Percentiles rank a stretch among this genome's conserved stretches.
Evolutionary conservation across 2,329 filamentous ascomycete species (phyloP).

Genomic region (Colletotrichum sublineola): DNA sequence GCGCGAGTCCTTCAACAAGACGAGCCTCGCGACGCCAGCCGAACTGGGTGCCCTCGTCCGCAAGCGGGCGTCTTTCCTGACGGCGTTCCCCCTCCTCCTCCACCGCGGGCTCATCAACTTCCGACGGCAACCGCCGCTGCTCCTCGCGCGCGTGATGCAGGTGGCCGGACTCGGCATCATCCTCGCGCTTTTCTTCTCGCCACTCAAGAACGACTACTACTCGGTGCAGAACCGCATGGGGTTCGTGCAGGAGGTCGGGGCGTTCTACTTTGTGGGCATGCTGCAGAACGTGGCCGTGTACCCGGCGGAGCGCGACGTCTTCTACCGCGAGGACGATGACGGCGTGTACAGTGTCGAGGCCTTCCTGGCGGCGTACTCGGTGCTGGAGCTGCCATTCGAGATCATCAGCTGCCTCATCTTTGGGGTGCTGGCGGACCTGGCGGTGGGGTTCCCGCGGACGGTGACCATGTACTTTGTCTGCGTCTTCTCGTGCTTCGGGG

Average conservation of each 20-base stretch:
- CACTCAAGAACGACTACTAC: constrained; percentile 76
- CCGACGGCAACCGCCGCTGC: constrained; percentile 72
- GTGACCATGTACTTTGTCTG: constrained; percentile 75
- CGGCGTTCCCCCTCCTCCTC: constrained; percentile 76
- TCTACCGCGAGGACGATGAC: constrained; percentile 82
- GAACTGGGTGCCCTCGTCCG: constrained; percentile 78
- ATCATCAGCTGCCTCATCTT: constrained; percentile 75
- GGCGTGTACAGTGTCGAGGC: constrained; percentile 78
- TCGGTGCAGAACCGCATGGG: constrained; percentile 81
- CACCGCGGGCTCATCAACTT: constrained; percentile 78
- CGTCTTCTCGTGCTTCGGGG: constrained; percentile 78
- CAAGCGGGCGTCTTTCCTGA: constrained; percentile 70
- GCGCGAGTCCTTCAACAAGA: constrained; percentile 58
- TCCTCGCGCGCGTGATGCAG: constrained; percentile 76
- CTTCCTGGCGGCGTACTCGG: constrained; percentile 78
- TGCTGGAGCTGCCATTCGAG: constrained; percentile 80
- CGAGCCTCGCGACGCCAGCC: constrained; percentile 73
- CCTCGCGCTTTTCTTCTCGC: constrained; percentile 78
- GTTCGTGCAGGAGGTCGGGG: constrained; percentile 78
- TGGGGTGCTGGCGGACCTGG: constrained; percentile 73
- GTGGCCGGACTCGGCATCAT: constrained; percentile 74
- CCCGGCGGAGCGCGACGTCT: constrained; percentile 79
- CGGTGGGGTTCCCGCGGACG: constrained; percentile 74
- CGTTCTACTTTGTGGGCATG: constrained; percentile 83
- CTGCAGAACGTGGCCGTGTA: constrained; percentile 83